These are phyloP conservation scores for Noccaea caerulescens DNA, from an alignment of 345 rosid genomes.

Conservation along the genomic window DNA sequence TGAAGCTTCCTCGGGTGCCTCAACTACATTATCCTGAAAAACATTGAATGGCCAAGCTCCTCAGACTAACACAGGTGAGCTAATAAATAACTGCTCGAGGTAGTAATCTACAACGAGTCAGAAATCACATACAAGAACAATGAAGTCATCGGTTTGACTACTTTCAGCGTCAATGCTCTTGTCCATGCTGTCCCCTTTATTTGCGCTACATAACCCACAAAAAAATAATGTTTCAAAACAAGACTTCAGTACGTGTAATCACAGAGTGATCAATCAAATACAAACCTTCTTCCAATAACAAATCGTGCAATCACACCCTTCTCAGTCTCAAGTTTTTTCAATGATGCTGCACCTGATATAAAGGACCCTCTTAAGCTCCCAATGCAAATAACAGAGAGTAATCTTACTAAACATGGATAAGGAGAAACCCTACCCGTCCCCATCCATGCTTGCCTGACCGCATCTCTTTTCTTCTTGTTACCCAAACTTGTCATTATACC, in stretches of 20 bases:
- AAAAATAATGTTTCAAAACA: constrained; percentile 16
- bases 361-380: constrained; percentile 6
- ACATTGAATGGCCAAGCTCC: constrained; percentile 3
- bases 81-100: constrained; percentile 2
- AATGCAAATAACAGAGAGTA: constrained; percentile 21
- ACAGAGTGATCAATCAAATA: constrained; percentile 22
- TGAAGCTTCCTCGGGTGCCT: constrained; percentile 61
- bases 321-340: constrained; percentile 62
- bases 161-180: constrained; percentile 64
- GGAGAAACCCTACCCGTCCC: constrained; percentile 57
- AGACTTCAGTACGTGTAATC: constrained; percentile 1
- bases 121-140: constrained; percentile 63
- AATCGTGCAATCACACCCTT: constrained; percentile 80
- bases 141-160: constrained; percentile 65
- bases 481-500: constrained; percentile 80
- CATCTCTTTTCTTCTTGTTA: constrained; percentile 75
- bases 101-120: constrained; percentile 16
- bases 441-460: constrained; percentile 94
- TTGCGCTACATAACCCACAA: constrained; percentile 53
- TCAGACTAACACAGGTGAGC: constrained; percentile 24
- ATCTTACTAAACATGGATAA: constrained; percentile 6
- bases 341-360: constrained; percentile 56
- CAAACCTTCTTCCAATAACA: constrained; percentile 92
- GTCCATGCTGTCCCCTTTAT: constrained; percentile 68
- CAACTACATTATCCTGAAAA: constrained; percentile 66